These are phyloP conservation scores for Claviceps monticola DNA, from an alignment of 2,329 filamentous ascomycete genomes.

Conservation along the genomic window DNA sequence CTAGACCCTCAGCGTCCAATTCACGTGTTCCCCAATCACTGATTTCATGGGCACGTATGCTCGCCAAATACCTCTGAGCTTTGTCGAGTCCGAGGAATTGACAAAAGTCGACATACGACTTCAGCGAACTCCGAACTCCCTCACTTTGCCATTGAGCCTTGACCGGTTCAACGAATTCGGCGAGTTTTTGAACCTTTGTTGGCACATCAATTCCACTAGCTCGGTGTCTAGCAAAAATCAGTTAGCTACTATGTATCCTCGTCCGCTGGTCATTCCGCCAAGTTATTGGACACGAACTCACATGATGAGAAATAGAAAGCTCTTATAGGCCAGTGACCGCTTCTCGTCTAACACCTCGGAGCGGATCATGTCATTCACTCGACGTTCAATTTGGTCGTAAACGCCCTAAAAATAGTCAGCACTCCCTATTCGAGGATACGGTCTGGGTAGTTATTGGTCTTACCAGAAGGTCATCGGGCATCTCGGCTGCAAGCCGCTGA, in stretches of 20 bases:
- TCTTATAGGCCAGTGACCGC: conserved; percentile 71
- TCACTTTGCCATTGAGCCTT: conserved; percentile 66
- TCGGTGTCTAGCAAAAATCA: conserved; percentile 48
- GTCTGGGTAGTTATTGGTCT: conserved; percentile 11
- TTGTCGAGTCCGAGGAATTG: conserved; percentile 64
- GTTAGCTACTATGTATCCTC: neutral
- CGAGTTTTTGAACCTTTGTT: conserved; percentile 57
- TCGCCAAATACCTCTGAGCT: conserved; percentile 65
- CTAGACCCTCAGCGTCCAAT: conserved; percentile 66
- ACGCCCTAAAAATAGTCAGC: conserved; percentile 40
- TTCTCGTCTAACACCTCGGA: conserved; percentile 66
- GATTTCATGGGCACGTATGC: conserved; percentile 58
- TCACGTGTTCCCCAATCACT: conserved; percentile 70
- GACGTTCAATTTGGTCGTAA: conserved; percentile 73
- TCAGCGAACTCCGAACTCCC: conserved; percentile 53
- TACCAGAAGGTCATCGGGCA: conserved; percentile 78
- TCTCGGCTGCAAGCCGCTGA: conserved; percentile 75
- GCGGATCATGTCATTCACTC: conserved; percentile 66
- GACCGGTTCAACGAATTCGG: conserved; percentile 70
- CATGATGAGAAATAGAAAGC: conserved; percentile 89
- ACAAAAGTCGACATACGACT: conserved; percentile 67
- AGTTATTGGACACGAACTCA: conserved; percentile 22
- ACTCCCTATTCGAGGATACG: neutral
- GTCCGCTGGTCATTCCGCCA: neutral
- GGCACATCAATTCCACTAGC: conserved; percentile 58